These are phyloP conservation scores for Neurospora tetrasperma DNA, from an alignment of 495 filamentous ascomycete species.

Conservation along the genomic window DNA sequence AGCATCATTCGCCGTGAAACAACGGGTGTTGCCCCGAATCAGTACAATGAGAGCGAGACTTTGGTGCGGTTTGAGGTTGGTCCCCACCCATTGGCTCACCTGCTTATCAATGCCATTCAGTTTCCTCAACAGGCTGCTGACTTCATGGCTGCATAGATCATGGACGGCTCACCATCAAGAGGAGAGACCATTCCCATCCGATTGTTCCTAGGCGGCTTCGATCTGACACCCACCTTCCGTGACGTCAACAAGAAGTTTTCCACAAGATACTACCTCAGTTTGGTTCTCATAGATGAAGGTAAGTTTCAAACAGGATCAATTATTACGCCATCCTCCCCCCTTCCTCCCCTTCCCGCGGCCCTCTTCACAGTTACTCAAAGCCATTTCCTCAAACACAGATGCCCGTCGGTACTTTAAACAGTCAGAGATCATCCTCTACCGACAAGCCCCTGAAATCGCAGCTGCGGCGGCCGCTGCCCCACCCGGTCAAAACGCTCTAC, in stretches of 20 bases:
- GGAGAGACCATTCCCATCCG: conserved; percentile 98
- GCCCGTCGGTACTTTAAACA: conserved; percentile 98
- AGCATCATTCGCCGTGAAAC: conserved; percentile 96
- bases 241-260: conserved; percentile 99
- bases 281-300: conserved; percentile 97
- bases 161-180: conserved; percentile 95
- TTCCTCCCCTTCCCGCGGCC: too few species aligned
- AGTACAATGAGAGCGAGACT: conserved; percentile 99
- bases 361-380: conserved; percentile 1
- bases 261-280: conserved; percentile 91
- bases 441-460: conserved; percentile 71
- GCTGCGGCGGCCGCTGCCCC: conserved; percentile 1
- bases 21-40: conserved; percentile 96
- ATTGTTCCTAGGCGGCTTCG: conserved; percentile 95
- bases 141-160: conserved; percentile 53
- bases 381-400: conserved; percentile 40
- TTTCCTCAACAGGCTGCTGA: conserved; percentile 3
- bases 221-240: conserved; percentile 95
- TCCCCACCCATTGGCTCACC: background rate
- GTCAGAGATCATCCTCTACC: conserved; percentile 94
- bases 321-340: background rate
- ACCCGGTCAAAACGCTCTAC: conserved; percentile 13
- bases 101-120: background rate
- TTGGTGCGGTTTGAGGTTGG: conserved; percentile 92
- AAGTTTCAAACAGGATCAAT: conserved; percentile 14